Evolutionary conservation across 2,329 filamentous ascomycete species (phyloP), one percentile per base, ranked within the genome.

Genomic region (Pseudogymnoascus sp.): DNA sequence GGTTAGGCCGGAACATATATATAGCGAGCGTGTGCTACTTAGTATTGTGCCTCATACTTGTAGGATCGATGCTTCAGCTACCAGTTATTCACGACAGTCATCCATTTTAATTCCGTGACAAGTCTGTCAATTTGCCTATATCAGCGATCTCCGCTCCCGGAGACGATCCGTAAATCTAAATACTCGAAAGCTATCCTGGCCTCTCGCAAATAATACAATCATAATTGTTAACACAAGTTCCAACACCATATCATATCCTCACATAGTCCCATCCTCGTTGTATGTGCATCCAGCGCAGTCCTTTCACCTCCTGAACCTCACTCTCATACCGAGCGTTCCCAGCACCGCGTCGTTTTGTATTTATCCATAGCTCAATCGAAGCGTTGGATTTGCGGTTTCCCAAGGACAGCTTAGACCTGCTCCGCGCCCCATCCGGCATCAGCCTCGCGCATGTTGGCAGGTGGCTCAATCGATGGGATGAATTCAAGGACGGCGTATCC

Each of bases 401-500:
- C 19, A 19, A 16, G 11, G 8, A 14, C 8, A 13, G 39, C 23
- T 67, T 72, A 74, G 19, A 73, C 72, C 64, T 73, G 70, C 64
- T 74, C 72, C 10, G 72, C 71, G 31, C 72, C 72, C 72, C 72
- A 74, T 63, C 72, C 72, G 14, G 67, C 71, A 63, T 73, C 72
- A 25, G 71, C 72, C 63, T 73, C 72, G 36, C 73, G 70, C 83
- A 85, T 85, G 74, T 84, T 85, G 66, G 81, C 77, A 10, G 83
- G 83, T 62, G 83, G 82, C 72, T 86, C 83, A 74, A 93, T 93
- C 16, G 87, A 88, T 0, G 90, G 85, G 68, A 93, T 87, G 73
- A 92, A 95, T 70, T 92, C 88, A 66, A 92, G 78, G 43, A 80
- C 83, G 69, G 84, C 79, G 79, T 98, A 99, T 67, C 76, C 89